These are phyloP conservation scores for Penicillium sp. DNA, from an alignment of 2,329 filamentous ascomycete species.

Conservation along the genomic window DNA sequence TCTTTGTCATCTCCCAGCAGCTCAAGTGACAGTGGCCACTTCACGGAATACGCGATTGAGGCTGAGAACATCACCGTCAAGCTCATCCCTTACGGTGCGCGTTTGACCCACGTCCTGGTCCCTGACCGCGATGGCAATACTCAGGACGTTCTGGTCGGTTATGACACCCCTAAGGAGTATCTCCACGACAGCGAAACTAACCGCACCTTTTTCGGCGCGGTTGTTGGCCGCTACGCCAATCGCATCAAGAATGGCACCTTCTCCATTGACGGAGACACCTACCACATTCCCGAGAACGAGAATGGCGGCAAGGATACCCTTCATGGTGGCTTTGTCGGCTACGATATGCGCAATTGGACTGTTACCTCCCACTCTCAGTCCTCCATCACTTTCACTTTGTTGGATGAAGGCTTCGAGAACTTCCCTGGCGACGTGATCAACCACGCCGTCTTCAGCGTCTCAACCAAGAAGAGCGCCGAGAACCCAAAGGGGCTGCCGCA, in stretches of 20 bases:
- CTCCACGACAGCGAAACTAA: conserved; percentile 44
- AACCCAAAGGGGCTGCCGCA: conserved; percentile 42
- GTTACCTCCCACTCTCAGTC: conserved; percentile 40
- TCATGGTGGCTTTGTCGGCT: conserved; percentile 48
- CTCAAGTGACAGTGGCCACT: conserved; percentile 25
- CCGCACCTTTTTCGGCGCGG: conserved; percentile 47
- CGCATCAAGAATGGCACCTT: conserved; percentile 56
- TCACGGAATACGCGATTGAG: conserved; percentile 44
- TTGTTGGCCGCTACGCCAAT: conserved; percentile 53
- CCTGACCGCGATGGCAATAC: conserved; percentile 47
- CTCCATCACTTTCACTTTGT: conserved; percentile 46
- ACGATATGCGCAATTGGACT: conserved; percentile 49
- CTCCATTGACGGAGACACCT: conserved; percentile 45
- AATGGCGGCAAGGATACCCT: conserved; percentile 49
- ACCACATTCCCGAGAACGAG: conserved; percentile 50
- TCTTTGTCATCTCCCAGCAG: background rate
- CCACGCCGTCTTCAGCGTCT: conserved; percentile 45
- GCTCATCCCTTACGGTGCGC: conserved; percentile 48
- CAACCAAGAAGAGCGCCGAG: conserved; percentile 31
- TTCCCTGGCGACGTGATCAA: conserved; percentile 48
- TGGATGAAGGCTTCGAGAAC: conserved; percentile 41
- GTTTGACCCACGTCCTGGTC: conserved; percentile 47
- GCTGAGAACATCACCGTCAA: conserved; percentile 48
- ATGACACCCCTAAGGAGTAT: conserved; percentile 46
- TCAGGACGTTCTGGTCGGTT: conserved; percentile 51